These are phyloP conservation scores for Solanum okadae DNA, from an alignment of 257 asterid genomes.

Conservation along the genomic window DNA sequence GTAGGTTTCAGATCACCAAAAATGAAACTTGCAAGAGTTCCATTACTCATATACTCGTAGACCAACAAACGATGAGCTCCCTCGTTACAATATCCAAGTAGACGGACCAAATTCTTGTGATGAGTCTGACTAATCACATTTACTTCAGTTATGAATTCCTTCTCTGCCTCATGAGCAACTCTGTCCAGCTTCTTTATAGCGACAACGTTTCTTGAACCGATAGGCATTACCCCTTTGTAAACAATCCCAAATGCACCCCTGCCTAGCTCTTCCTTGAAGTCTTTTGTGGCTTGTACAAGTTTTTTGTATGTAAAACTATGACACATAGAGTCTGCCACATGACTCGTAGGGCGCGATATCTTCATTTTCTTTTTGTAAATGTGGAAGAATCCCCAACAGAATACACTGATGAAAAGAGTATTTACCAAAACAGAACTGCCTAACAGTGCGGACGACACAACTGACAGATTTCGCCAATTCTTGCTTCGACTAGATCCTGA, in stretches of 20 bases:
- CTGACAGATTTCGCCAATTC: background rate
- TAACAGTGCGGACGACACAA: background rate
- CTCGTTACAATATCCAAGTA: conserved; percentile 47
- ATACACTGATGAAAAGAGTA: background rate
- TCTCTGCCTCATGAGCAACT: conserved; percentile 41
- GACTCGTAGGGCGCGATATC: too few species aligned
- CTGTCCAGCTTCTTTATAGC: too few species aligned
- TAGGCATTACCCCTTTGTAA: too few species aligned
- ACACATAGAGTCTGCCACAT: background rate
- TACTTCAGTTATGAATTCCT: conserved; percentile 52
- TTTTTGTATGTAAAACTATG: conserved; percentile 26
- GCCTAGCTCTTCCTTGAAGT: too few species aligned
- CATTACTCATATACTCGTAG: conserved; percentile 43
- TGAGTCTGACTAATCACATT: conserved; percentile 42
- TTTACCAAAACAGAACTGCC: background rate
- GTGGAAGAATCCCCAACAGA: background rate
- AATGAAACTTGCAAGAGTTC: conserved; percentile 26
- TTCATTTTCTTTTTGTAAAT: background rate
- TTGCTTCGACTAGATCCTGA: conserved; percentile 1
- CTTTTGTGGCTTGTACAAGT: conserved; percentile 26
- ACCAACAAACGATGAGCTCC: conserved; percentile 34
- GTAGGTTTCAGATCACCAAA: conserved; percentile 22
- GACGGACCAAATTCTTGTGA: conserved; percentile 50
- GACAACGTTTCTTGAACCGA: too few species aligned
- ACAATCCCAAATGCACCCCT: too few species aligned